These are phyloP conservation scores for Chlamydomonas applanata DNA, from an alignment of 139 green algal genomes.

Conservation along the genomic window DNA sequence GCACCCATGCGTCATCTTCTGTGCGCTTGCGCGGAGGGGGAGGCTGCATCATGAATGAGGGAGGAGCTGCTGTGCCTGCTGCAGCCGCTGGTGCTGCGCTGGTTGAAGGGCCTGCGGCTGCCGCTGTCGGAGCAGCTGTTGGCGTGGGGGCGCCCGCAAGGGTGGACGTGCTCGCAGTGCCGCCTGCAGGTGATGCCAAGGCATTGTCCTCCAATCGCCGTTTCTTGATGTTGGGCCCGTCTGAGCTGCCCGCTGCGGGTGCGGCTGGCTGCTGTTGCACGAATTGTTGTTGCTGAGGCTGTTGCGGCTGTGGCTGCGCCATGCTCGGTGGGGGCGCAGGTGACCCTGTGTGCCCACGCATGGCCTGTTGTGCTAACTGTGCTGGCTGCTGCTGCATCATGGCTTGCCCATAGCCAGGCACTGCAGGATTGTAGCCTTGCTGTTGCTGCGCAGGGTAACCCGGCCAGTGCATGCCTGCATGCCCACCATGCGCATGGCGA, in stretches of 20 bases:
- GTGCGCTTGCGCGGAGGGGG: background rate
- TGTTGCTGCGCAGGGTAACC: no score
- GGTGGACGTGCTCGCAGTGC: background rate
- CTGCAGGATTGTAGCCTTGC: background rate
- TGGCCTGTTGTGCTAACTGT: background rate
- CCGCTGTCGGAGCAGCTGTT: background rate
- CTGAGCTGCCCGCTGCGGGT: no score
- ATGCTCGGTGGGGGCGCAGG: background rate
- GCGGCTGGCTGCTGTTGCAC: no score
- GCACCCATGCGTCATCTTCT: conserved; percentile 18
- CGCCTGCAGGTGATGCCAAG: background rate
- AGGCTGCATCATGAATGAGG: background rate
- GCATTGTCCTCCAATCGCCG: no score
- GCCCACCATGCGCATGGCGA: no score
- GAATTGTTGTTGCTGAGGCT: no score
- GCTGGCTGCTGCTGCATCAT: background rate
- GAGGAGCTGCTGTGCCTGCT: background rate
- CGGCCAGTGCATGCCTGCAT: no score
- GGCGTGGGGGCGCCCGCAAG: background rate
- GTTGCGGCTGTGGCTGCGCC: no score
- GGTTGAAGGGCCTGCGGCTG: background rate
- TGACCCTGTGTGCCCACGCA: background rate
- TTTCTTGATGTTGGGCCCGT: no score
- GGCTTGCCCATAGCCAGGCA: background rate
- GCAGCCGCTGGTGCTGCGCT: background rate